A percentile compares a stretch with the other conserved stretches of the same genome.
phyloP scores from a whole-genome alignment of 176 grass and related monocot genomes.

The Oryza nivara region DNA sequence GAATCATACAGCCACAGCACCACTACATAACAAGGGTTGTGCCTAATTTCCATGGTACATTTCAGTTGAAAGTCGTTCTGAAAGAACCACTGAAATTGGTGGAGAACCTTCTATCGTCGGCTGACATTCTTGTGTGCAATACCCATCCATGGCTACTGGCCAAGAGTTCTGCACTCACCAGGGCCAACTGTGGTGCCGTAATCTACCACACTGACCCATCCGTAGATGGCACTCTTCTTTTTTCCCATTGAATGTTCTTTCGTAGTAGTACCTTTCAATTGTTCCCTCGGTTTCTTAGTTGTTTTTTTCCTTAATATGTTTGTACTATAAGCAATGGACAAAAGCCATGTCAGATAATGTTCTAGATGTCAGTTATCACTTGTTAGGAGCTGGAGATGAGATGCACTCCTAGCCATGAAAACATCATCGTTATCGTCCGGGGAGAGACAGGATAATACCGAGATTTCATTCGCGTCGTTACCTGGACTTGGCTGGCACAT shows the following conservation, averaged over 20 bases:
- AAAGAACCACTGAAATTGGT: neutral
- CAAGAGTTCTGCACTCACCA: neutral
- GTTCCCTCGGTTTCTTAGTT: neutral
- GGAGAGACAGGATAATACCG: neutral
- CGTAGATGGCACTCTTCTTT: neutral
- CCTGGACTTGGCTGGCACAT: neutral
- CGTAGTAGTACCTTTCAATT: neutral
- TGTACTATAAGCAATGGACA: neutral
- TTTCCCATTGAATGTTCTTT: neutral
- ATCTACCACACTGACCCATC: neutral
- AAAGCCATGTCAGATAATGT: constrained; percentile 9
- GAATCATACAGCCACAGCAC: neutral
- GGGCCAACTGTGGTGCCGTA: neutral
- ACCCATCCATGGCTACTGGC: neutral
- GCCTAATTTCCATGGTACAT: neutral
- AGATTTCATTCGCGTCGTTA: neutral
- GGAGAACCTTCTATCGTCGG: neutral
- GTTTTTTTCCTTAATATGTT: neutral
- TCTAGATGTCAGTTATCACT: neutral
- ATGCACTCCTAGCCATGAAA: constrained; percentile 32
- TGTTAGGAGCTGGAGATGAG: constrained; percentile 17
- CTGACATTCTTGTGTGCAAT: neutral
- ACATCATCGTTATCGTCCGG: neutral
- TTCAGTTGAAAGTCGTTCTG: neutral
- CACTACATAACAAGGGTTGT: neutral